Base-by-base conservation (phyloP, 1,139 yeast species). In the Scheffersomyces parashehatae region DNA sequence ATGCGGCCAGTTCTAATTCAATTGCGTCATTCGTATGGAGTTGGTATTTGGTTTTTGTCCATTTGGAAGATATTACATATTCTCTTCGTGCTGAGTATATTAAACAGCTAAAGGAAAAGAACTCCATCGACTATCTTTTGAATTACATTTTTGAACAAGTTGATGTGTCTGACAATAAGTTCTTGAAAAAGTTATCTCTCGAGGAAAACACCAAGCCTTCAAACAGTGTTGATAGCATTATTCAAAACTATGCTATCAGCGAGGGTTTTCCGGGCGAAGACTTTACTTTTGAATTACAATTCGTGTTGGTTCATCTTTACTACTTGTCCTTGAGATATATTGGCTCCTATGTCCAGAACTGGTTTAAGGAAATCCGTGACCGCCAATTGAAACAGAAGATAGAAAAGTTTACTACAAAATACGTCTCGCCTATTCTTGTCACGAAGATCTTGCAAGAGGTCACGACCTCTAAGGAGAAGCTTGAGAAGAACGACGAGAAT, bases 291-390 rank as follows among this genome's bases (percentile, higher is more conserved):
- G 70, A 66, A 41, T 47, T 61, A 41, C 69, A 70, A 37, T 62
- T 72, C 33, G 52, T 82, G 16, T 58, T 82, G 13, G 65, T 79
- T 13, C 82, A 85, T 55, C 59, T 86, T 38, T 79, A 79, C 56
- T 88, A 77, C 60, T 68, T 75, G 42, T 59, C 82, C 2, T 76
- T 87, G 58, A 70, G 73, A 43, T 73, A 77, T 54, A 71, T 85
- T 39, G 95, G 95, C 1, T 81, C 93, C 1, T 68, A 77, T 37
- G 81, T 82, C 1, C 88, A 86, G 55, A 64, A 68, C 8, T 90
- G 97, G 97, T 89, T 75, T 65, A 71, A 80, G 45, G 79, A 79
- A 9, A 67, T 83, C 28, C 70, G 85, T 42, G 81, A 83, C 56
- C 73, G 77, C 40, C 85, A 80, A 49, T 59, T 77, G 43, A 83